phyloP scores from a whole-genome alignment of 1,284 basidiomycete species.

The Phaffia rhodozyma region DNA sequence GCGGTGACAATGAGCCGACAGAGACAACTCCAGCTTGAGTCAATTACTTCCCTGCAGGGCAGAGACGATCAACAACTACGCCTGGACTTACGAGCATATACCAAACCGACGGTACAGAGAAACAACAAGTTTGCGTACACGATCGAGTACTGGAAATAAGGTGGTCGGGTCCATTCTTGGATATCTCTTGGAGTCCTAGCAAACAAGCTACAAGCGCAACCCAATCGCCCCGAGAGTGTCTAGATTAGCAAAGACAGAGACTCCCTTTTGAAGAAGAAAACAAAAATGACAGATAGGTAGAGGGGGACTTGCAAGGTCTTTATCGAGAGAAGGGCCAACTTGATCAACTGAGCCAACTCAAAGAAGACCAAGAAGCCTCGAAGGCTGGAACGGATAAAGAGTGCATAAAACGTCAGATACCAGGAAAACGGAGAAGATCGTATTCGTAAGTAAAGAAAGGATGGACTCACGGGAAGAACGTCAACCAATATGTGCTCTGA shows the following conservation, averaged over 20 bases:
- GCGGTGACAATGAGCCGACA: conserved; percentile 46
- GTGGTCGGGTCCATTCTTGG: conserved; percentile 89
- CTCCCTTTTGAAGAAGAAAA: neutral
- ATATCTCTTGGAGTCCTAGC: conserved; percentile 95
- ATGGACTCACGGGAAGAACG: conserved; percentile 70
- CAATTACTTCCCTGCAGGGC: neutral
- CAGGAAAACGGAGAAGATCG: neutral
- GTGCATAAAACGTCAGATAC: too few relatives aligned
- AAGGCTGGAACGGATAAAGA: conserved; percentile 42
- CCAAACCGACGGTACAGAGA: conserved; percentile 71
- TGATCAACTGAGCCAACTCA: conserved; percentile 89
- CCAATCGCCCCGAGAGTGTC: neutral
- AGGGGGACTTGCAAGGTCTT: conserved; percentile 49
- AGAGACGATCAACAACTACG: neutral
- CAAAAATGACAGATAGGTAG: neutral
- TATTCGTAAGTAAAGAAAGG: neutral
- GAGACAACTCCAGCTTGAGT: conserved; percentile 43
- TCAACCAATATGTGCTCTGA: conserved; percentile 82
- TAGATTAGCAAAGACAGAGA: neutral
- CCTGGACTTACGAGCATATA: conserved; percentile 28
- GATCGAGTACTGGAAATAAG: conserved; percentile 61
- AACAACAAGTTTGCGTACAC: conserved; percentile 49
- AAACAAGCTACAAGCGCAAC: conserved; percentile 47
- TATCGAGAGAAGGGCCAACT: conserved; percentile 72
- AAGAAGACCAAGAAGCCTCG: conserved; percentile 89